Percentiles rank a stretch among this genome's conserved stretches.
These are phyloP conservation scores for Entomortierella chlamydospora DNA, from an alignment of 192 early-diverging fungal species.

Conservation along the genomic window DNA sequence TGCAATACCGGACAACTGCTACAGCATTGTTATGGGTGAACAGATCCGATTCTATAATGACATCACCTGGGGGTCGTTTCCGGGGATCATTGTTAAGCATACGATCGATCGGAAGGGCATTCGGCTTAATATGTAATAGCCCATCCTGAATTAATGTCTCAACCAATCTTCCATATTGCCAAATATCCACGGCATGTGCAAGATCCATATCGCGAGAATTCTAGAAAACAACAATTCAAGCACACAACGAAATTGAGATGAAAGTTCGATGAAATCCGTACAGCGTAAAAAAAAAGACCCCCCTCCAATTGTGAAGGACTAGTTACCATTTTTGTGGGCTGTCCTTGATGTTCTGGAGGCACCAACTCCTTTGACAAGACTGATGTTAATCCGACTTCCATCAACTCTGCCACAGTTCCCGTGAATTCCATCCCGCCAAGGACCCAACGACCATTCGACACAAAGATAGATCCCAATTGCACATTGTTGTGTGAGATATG, in stretches of 20 bases:
- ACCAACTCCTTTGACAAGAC: constrained; percentile 37
- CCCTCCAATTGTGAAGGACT: too few relatives aligned
- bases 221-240: background rate
- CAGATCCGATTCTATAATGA: constrained; percentile 27
- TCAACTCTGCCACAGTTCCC: constrained; percentile 40
- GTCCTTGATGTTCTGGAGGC: constrained; percentile 32
- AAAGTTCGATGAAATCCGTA: too few relatives aligned
- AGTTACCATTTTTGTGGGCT: constrained; percentile 12
- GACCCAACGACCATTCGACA: constrained; percentile 50
- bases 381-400: constrained; percentile 27
- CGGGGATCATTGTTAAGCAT: constrained; percentile 27
- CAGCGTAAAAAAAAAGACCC: too few relatives aligned
- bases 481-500: constrained; percentile 52
- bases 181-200: constrained; percentile 35
- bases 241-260: too few relatives aligned
- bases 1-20: constrained; percentile 42
- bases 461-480: constrained; percentile 47
- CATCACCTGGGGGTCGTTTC: constrained; percentile 37
- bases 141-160: constrained; percentile 42
- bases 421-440: constrained; percentile 51
- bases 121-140: constrained; percentile 22
- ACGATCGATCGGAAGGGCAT: constrained; percentile 17
- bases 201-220: constrained; percentile 14
- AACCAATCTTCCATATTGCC: constrained; percentile 48
- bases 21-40: constrained; percentile 40